Conservation (phyloP, 1,139 yeast species). For the Debaryomyces nepalensis region DNA sequence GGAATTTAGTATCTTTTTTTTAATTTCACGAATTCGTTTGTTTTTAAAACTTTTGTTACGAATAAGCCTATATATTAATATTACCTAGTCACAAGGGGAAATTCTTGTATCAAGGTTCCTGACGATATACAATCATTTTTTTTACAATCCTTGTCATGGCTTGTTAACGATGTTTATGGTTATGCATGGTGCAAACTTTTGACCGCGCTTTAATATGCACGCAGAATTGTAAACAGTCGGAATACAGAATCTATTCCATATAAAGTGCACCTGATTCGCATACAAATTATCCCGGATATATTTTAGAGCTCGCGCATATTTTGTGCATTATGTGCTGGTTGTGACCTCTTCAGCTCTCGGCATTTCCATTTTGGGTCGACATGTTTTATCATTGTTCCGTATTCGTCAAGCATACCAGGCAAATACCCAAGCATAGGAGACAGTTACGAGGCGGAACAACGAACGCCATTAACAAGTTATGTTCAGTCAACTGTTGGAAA, state of each 20-base stretch:
- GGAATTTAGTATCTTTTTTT: conserved; percentile 12
- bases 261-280: not conserved
- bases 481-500: too few relatives aligned
- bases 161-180: conserved; percentile 8
- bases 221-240: conserved; percentile 10
- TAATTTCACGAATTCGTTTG: conserved; percentile 1
- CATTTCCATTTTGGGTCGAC: conserved; percentile 4
- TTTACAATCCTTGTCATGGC: conserved; percentile 4
- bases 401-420: not conserved
- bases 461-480: too few relatives aligned
- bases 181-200: conserved; percentile 4
- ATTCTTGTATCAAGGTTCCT: conserved; percentile 1
- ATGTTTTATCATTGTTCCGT: conserved; percentile 8
- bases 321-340: conserved; percentile 10
- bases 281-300: not conserved
- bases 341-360: conserved; percentile 8
- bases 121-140: conserved; percentile 3
- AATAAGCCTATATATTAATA: conserved; percentile 9
- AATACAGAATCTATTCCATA: not conserved
- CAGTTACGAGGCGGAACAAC: too few relatives aligned
- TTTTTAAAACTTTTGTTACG: conserved; percentile 8
- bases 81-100: conserved; percentile 6
- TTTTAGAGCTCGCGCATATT: not conserved
- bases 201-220: conserved; percentile 1
- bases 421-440: too few relatives aligned